Evolutionary conservation across 164 flowering plant genomes (phyloP).

Genomic region (Brasenia schreberi): DNA sequence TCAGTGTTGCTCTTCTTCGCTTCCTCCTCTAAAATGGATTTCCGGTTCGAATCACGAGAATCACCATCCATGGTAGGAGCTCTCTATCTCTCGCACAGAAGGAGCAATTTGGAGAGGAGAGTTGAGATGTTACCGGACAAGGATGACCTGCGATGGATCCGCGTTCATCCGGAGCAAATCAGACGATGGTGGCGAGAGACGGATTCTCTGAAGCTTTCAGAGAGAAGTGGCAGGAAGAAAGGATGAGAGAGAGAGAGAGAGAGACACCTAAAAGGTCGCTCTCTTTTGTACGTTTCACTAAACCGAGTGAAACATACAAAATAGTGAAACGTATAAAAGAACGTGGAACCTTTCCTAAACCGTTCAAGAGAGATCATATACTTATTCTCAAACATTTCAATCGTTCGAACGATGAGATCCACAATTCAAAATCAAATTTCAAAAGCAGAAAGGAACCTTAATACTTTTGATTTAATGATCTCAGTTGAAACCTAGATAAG

Average conservation of each 20-base stretch:
- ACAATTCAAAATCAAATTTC: too few species aligned
- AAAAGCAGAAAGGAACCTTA: too few species aligned
- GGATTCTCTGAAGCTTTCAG: not conserved
- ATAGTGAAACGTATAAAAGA: too few species aligned
- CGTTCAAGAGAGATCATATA: not conserved
- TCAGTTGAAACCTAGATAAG: too few species aligned
- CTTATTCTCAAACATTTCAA: too few species aligned
- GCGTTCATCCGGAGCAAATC: not conserved
- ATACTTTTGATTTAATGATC: too few species aligned
- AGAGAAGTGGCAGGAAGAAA: not conserved
- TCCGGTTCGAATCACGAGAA: constrained; percentile 7
- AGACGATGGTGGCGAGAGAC: not conserved
- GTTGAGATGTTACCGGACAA: not conserved
- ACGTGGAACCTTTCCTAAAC: too few species aligned
- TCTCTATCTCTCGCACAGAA: not conserved
- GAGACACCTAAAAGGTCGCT: not conserved
- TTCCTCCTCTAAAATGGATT: constrained; percentile 43
- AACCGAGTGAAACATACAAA: too few species aligned
- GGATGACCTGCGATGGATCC: not conserved
- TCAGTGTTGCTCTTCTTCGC: constrained; percentile 61
- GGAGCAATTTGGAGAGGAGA: not conserved
- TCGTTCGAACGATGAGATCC: too few species aligned
- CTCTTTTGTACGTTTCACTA: too few species aligned
- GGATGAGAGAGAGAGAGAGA: not conserved
- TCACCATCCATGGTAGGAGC: constrained; percentile 12